Conservation (phyloP, 169 alveolate species). For the Theileria orientalis region DNA sequence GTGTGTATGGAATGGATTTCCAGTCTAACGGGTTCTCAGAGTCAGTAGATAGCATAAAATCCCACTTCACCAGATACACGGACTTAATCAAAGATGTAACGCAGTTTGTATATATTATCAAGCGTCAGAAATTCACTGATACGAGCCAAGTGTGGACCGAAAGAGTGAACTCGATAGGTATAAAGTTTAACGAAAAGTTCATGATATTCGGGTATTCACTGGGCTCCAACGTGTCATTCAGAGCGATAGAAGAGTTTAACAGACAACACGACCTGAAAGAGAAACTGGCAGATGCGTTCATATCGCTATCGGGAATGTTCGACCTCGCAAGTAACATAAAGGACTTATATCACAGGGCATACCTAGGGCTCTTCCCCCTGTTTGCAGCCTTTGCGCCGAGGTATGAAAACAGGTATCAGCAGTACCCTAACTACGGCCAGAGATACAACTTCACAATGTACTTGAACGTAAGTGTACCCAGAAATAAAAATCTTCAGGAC, state of each 20-base stretch:
- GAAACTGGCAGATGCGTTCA: slow-evolving; percentile 55
- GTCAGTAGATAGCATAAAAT: slow-evolving; percentile 32
- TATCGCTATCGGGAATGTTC: slow-evolving; percentile 69
- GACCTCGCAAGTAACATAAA: slow-evolving; percentile 22
- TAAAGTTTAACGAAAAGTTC: slow-evolving; percentile 30
- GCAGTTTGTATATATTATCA: slow-evolving; percentile 62
- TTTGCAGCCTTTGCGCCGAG: background rate
- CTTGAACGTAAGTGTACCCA: slow-evolving; percentile 6
- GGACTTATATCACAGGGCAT: background rate
- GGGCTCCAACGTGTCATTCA: slow-evolving; percentile 67
- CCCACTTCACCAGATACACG: slow-evolving; percentile 28
- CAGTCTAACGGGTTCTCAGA: slow-evolving; percentile 73
- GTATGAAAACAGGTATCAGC: background rate
- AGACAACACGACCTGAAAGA: slow-evolving; percentile 6
- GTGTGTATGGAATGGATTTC: slow-evolving; percentile 68
- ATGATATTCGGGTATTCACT: slow-evolving; percentile 65
- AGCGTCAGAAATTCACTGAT: slow-evolving; percentile 29
- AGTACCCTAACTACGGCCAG: background rate
- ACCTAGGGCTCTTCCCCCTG: background rate
- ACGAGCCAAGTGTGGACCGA: slow-evolving; percentile 17
- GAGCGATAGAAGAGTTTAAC: slow-evolving; percentile 41
- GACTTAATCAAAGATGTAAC: slow-evolving; percentile 59
- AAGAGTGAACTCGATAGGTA: slow-evolving; percentile 12
- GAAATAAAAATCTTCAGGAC: background rate
- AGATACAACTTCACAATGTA: background rate